Evolutionary conservation across 441 rosid species (phyloP).

Genomic region (Bocquillonia castaneifolia): DNA sequence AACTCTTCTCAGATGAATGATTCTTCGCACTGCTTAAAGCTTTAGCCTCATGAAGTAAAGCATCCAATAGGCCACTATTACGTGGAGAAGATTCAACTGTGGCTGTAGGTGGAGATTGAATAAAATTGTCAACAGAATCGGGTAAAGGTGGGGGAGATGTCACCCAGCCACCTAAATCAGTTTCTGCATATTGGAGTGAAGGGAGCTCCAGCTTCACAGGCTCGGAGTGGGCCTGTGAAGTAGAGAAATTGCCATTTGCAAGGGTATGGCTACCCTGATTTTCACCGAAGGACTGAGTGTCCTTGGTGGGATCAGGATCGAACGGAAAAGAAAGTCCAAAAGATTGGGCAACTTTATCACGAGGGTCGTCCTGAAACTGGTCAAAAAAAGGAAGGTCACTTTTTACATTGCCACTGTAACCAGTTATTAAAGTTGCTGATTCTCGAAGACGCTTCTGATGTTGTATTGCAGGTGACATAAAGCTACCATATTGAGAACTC

Average conservation of each 20-base stretch:
- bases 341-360: conserved; percentile 42
- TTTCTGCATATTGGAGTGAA: conserved; percentile 98
- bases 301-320: conserved; percentile 47
- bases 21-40: conserved; percentile 58
- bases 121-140: conserved; percentile 64
- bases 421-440: conserved; percentile 41
- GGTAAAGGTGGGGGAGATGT: conserved; percentile 57
- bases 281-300: conserved; percentile 45
- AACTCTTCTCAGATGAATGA: conserved; percentile 60
- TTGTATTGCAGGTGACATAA: conserved; percentile 45
- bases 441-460: conserved; percentile 62
- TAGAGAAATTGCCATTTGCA: conserved; percentile 75
- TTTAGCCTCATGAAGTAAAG: conserved; percentile 78
- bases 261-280: conserved; percentile 75
- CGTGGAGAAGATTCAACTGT: conserved; percentile 55
- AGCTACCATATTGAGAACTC: conserved; percentile 52
- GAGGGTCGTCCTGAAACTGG: conserved; percentile 41
- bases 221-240: conserved; percentile 73
- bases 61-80: conserved; percentile 91
- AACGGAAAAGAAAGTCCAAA: conserved; percentile 46
- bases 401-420: conserved; percentile 42
- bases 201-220: conserved; percentile 99
- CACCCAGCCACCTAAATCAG: conserved; percentile 68
- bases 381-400: conserved; percentile 48
- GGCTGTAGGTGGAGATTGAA: conserved; percentile 71